Evolutionary conservation across 495 filamentous ascomycete genomes (phyloP).

Genomic region (Penicillium antarcticum): DNA sequence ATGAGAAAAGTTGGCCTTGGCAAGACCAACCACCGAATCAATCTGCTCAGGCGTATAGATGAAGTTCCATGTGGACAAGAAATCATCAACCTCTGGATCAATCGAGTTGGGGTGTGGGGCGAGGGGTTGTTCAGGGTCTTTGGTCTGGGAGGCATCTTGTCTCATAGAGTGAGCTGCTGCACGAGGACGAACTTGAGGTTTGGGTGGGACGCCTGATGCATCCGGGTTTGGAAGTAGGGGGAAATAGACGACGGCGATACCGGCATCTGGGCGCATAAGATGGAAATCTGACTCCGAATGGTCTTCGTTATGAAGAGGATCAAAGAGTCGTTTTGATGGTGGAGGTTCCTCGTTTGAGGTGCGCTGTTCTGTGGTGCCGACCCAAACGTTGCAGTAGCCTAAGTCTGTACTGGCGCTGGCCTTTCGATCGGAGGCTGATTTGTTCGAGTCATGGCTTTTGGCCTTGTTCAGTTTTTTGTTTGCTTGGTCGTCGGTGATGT

Average conservation of each 20-base stretch:
- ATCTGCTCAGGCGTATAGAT: conserved; percentile 85
- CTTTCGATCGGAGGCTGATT: conserved; percentile 6
- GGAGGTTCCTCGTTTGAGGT: conserved; percentile 59
- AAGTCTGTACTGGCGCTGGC: conserved; percentile 54
- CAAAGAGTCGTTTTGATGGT: conserved; percentile 57
- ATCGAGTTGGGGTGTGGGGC: conserved; percentile 63
- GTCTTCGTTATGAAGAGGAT: conserved; percentile 24
- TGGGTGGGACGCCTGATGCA: conserved; percentile 32
- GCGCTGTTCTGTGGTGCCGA: conserved; percentile 74
- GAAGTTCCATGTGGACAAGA: conserved; percentile 96
- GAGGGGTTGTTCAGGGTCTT: conserved; percentile 19
- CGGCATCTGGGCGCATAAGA: conserved; percentile 72
- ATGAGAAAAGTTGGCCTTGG: conserved; percentile 81
- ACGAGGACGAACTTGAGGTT: conserved; percentile 20
- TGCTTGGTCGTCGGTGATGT: conserved; percentile 54
- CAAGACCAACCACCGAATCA: conserved; percentile 75
- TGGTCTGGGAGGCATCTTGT: conserved; percentile 10
- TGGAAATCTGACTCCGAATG: conserved; percentile 62
- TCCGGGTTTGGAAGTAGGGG: conserved; percentile 76
- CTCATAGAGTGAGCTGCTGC: conserved; percentile 18
- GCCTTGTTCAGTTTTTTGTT: conserved; percentile 62
- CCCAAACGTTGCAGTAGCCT: conserved; percentile 92
- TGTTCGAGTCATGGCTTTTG: conserved; percentile 24
- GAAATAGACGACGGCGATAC: conserved; percentile 87
- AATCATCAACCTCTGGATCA: conserved; percentile 75